Evolutionary conservation across 176 grass and related monocot genomes (phyloP).

Genomic region (Dactylis glomerata): DNA sequence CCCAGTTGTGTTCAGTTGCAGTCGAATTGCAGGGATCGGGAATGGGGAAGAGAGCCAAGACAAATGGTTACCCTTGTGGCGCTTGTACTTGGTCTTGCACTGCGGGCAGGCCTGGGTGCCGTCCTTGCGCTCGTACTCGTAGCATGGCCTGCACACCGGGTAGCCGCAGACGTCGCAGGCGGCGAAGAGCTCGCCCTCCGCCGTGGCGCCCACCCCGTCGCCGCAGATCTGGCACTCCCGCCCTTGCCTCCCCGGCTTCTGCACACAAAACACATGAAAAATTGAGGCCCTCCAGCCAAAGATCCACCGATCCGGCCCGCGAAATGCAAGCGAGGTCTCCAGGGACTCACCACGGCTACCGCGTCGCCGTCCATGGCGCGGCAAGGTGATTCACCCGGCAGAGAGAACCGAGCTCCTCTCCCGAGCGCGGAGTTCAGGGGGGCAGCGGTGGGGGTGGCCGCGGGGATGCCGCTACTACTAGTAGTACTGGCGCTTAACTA

Average conservation of each 20-base stretch:
- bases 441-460: background rate
- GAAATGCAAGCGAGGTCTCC: background rate
- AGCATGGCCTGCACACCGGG: conserved; percentile 92
- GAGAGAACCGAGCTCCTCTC: conserved; percentile 1
- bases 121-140: conserved; percentile 97
- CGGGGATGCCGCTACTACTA: conserved; percentile 14
- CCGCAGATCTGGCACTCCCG: conserved; percentile 98
- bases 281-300: background rate
- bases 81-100: conserved; percentile 99
- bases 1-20: background rate
- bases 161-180: conserved; percentile 92
- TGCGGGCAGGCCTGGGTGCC: conserved; percentile 92
- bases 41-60: background rate
- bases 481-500: background rate
- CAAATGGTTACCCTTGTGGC: conserved; percentile 71
- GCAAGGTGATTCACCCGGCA: background rate
- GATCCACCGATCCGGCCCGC: background rate
- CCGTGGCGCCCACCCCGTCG: conserved; percentile 78
- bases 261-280: background rate
- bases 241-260: conserved; percentile 72
- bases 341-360: conserved; percentile 42
- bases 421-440: background rate
- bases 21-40: background rate
- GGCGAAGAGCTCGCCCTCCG: conserved; percentile 86
- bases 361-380: conserved; percentile 57